Percentiles rank a stretch among this genome's conserved stretches.
These are phyloP conservation scores for Gnaphalium uliginosum DNA, from an alignment of 129 eudicot species.

Conservation along the genomic window DNA sequence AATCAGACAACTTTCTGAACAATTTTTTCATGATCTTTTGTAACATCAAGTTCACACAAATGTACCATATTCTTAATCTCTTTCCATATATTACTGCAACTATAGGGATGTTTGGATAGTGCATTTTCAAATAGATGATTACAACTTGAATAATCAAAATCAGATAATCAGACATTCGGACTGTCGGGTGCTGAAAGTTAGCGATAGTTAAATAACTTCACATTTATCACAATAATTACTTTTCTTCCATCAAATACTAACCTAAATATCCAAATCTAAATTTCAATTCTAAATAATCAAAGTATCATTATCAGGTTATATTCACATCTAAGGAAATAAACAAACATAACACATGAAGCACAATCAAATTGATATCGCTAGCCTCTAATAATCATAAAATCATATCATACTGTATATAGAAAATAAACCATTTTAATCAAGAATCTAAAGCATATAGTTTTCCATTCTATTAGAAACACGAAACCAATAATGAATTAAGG, in stretches of 20 bases:
- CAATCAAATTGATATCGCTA: constrained; percentile 12
- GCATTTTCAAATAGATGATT: constrained; percentile 1
- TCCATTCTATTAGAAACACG: background rate
- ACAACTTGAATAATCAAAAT: background rate
- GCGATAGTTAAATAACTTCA: background rate
- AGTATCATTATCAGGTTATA: background rate
- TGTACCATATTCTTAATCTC: background rate
- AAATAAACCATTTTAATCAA: constrained; percentile 15
- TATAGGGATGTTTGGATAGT: background rate
- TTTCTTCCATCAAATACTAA: background rate
- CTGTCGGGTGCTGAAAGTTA: background rate
- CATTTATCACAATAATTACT: background rate
- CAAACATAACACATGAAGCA: background rate
- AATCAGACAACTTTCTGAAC: background rate
- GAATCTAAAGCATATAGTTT: constrained; percentile 18
- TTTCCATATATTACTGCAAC: background rate
- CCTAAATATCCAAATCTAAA: constrained; percentile 11
- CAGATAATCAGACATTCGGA: background rate
- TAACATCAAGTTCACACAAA: background rate
- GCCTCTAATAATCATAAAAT: background rate
- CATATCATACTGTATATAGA: constrained; percentile 15
- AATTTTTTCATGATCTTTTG: background rate
- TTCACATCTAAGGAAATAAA: constrained; percentile 3
- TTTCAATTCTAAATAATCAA: background rate
- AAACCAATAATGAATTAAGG: background rate